Base-by-base conservation (phyloP, 768 basidiomycete species). In the Lentinula aciculospora region DNA sequence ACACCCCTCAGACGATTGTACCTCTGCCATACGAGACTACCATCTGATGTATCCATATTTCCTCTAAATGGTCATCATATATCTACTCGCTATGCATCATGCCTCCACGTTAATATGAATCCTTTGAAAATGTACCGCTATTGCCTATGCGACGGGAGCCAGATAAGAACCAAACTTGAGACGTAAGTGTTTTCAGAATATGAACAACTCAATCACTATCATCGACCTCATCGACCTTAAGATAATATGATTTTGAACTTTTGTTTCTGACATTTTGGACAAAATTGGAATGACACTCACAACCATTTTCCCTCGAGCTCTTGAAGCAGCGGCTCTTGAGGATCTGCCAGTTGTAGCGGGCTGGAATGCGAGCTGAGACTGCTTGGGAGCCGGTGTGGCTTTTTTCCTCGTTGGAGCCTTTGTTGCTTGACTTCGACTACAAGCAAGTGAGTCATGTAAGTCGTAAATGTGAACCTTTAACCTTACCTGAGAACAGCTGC, bases 11-110 rank as follows among this genome's bases (percentile, higher is more conserved):
- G 77, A 98, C 97, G 59, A 92, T 99, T 74, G 83, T 81, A 63
- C 94, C 95, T 64, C 80, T 94, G 66, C 85, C 83, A 64, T 98
- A 98, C 83, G 96, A 96, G 86, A 97, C 94, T 64, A 94, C 88
- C 66, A 96, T 97, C 76, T 97, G 54, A 56, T 56, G 54, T 56
- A 44, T 56, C 39, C 28, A 32, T 40, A 34, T 17, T n/a, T 15
- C 17, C 34, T 28, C 12, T 40, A 40, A 44, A 56, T 56, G 54
- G 44, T 45, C 32, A 19, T 27, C 37, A 19, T 25, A 21, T 53
- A 17, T 13, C n/a, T 31, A 28, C 10, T 17, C 28, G 28, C 13
- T 56, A 56, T 44, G 28, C 44, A 45, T 44, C 34, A 54, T 54
- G 53, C 53, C 31, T 27, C 15, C 50, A 21, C 17, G 19, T 3